Conservation (phyloP, 2,329 filamentous ascomycete genomes). For the Septoria linicola region DNA sequence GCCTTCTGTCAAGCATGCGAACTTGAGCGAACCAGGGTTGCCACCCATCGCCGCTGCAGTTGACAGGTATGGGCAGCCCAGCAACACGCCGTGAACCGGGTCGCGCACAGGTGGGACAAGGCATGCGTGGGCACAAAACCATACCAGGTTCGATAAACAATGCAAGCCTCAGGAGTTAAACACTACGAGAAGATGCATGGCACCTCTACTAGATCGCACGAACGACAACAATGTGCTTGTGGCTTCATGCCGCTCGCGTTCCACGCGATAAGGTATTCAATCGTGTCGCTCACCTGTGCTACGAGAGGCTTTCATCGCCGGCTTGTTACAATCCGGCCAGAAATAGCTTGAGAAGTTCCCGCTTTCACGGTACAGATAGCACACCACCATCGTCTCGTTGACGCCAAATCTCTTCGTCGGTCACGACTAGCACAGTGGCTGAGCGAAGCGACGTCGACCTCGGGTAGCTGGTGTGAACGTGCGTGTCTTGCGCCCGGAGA, state of each 20-base stretch:
- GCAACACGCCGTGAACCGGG: neutral
- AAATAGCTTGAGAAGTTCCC: neutral
- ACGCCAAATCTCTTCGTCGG: too few relatives aligned
- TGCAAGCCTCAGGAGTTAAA: constrained; percentile 17
- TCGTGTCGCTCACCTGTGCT: neutral
- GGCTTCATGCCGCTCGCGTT: constrained; percentile 1
- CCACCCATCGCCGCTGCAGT: neutral
- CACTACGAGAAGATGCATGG: neutral
- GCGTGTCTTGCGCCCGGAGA: neutral
- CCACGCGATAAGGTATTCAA: constrained; percentile 1
- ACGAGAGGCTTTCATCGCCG: neutral
- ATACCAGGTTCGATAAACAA: neutral
- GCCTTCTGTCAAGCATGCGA: constrained; percentile 6
- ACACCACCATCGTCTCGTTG: too few relatives aligned
- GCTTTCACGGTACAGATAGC: neutral
- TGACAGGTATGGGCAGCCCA: constrained; percentile 10
- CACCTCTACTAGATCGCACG: neutral
- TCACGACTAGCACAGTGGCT: neutral
- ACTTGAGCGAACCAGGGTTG: neutral
- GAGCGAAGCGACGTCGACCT: neutral
- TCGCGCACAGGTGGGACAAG: neutral
- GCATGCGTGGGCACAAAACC: neutral
- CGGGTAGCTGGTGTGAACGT: neutral
- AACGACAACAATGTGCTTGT: constrained; percentile 14
- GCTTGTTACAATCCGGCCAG: neutral